Base-by-base conservation (phyloP, 2,329 filamentous ascomycete species). In the Corinectria fuckeliana region DNA sequence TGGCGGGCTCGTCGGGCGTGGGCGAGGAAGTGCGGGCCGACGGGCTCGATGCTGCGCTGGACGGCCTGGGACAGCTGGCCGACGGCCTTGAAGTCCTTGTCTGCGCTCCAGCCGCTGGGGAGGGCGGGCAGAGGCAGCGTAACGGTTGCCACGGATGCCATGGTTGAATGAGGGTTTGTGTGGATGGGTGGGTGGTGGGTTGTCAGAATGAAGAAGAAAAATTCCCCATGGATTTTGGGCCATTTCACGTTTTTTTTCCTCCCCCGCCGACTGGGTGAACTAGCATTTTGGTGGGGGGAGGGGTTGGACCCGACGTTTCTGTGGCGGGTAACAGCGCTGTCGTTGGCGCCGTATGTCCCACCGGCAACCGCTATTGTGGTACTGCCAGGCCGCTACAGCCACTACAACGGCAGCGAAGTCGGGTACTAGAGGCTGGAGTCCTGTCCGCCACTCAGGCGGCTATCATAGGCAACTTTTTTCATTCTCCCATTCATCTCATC, bases 1-100 rank as follows among this genome's bases (percentile, higher is more conserved):
- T 98, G 93, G 66, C 93, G 91, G 80, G 93, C 92, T 79, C 95
- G 91, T 75, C 95, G 93, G 72, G 95, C 95, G 79, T 98, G 93
- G 69, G 95, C 95, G 67, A 99, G 89, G 84, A 97, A 99, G 83
- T 97, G 92, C 78, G 95, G 94, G 69, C 95, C 95, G 69, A 98
- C 92, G 54, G 95, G 93, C 83, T 98, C 95, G 72, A 99, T 89
- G 75, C 91, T 94, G 75, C 95, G 90, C 81, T 93, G 89, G 50
- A 88, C 90, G 36, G 92, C 88, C 65, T 85, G 80, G 63, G 91
- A 93, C 64, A 98, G 84, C 69, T 88, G 83, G 71, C 90, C 91
- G 67, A 96, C 76, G 58, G 90, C 79, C 81, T 95, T 95, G 86
- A 98, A 97, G 78, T 96, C 92, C 78, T 96, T 96, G 61, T 96